These are phyloP conservation scores for Haberlea rhodopensis DNA, from an alignment of 257 asterid genomes.

Conservation along the genomic window DNA sequence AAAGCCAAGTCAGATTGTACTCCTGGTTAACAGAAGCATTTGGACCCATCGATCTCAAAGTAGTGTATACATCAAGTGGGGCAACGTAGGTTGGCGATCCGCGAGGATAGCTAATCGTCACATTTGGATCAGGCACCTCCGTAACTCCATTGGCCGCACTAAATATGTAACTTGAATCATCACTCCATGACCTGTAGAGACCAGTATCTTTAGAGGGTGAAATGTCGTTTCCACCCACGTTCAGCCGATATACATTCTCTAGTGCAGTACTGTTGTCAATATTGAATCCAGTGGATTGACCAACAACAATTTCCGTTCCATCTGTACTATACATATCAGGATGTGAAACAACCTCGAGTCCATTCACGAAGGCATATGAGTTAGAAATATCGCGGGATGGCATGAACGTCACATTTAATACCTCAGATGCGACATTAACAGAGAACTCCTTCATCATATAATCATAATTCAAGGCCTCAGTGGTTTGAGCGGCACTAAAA, in stretches of 20 bases:
- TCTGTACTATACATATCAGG: slow-evolving; percentile 76
- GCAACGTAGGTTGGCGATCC: slow-evolving; percentile 40
- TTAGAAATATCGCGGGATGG: slow-evolving; percentile 43
- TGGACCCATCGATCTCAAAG: slow-evolving; percentile 56
- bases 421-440: slow-evolving; percentile 41
- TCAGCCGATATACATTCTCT: slow-evolving; percentile 72
- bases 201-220: slow-evolving; percentile 62
- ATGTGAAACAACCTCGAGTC: slow-evolving; percentile 81
- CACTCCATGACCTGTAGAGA: slow-evolving; percentile 48
- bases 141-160: slow-evolving; percentile 44
- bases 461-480: slow-evolving; percentile 64
- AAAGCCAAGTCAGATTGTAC: slow-evolving; percentile 53
- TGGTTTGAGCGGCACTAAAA: slow-evolving; percentile 69
- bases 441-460: slow-evolving; percentile 75
- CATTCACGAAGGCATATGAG: slow-evolving; percentile 75
- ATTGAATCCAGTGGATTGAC: slow-evolving; percentile 41
- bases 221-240: slow-evolving; percentile 89
- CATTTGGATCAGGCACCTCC: slow-evolving; percentile 33
- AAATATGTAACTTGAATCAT: slow-evolving; percentile 40
- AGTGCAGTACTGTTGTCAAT: slow-evolving; percentile 59
- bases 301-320: slow-evolving; percentile 41
- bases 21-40: slow-evolving; percentile 31
- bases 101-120: slow-evolving; percentile 30
- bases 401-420: slow-evolving; percentile 57
- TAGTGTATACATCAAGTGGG: slow-evolving; percentile 46